Evolutionary conservation across 2,329 filamentous ascomycete genomes (phyloP).

Genomic region (Pleoardoris graminearum): DNA sequence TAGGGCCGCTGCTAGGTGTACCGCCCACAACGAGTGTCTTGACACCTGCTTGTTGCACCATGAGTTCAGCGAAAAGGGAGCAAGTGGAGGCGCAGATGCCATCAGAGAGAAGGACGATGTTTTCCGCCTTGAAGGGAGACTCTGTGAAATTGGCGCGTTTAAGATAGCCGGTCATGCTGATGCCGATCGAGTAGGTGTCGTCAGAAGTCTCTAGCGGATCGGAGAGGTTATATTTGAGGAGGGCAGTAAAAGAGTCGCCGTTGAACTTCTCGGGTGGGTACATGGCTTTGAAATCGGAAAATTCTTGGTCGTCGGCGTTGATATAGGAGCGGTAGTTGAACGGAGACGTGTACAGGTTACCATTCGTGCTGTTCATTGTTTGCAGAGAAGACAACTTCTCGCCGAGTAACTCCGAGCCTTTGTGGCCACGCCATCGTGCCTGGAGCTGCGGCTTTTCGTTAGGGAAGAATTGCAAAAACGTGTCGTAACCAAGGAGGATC

Average conservation of each 20-base stretch:
- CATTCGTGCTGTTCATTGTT: constrained; percentile 19
- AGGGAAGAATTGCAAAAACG: constrained; percentile 61
- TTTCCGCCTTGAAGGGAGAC: constrained; percentile 43
- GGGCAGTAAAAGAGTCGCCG: constrained; percentile 44
- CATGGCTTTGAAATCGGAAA: constrained; percentile 43
- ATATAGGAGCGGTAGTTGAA: constrained; percentile 43
- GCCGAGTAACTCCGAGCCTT: constrained; percentile 36
- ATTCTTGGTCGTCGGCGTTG: constrained; percentile 28
- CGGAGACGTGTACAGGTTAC: constrained; percentile 33
- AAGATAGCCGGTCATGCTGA: constrained; percentile 37
- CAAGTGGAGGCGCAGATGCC: constrained; percentile 53
- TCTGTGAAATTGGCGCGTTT: constrained; percentile 30
- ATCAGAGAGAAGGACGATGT: constrained; percentile 49
- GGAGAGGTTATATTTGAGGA: constrained; percentile 46
- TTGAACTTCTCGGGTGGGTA: constrained; percentile 40
- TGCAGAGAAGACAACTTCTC: constrained; percentile 23
- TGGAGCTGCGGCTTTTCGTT: constrained; percentile 48
- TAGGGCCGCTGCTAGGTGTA: constrained; percentile 45
- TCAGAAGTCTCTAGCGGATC: constrained; percentile 41
- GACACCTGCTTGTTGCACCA: constrained; percentile 50
- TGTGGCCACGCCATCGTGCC: constrained; percentile 52
- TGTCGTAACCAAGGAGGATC: constrained; percentile 46
- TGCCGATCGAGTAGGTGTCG: constrained; percentile 27
- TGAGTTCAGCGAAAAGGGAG: constrained; percentile 52
- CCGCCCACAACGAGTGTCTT: constrained; percentile 50